Conservation (phyloP, 768 basidiomycete species). For the Hemileccinum rubropunctum region DNA sequence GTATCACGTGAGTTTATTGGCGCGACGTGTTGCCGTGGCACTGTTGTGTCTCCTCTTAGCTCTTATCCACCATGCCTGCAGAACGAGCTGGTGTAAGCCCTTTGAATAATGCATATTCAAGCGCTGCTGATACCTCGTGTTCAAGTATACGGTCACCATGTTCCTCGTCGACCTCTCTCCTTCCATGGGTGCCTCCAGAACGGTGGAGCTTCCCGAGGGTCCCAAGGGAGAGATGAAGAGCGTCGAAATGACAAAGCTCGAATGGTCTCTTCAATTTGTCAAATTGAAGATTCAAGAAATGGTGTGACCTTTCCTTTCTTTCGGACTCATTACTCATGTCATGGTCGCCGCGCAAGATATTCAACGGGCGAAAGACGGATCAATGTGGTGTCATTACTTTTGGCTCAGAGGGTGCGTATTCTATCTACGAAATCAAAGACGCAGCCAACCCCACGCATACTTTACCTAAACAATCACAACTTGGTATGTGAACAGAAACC, state of each 20-base stretch:
- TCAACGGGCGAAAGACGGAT: constrained; percentile 88
- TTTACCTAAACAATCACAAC: not conserved
- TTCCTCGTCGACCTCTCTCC: constrained; percentile 87
- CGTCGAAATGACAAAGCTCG: constrained; percentile 70
- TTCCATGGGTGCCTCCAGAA: constrained; percentile 71
- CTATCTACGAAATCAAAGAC: not conserved
- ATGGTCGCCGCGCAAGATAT: constrained; percentile 55
- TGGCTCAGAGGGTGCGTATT: constrained; percentile 65
- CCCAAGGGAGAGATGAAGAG: constrained; percentile 48
- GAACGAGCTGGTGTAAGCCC: constrained; percentile 73
- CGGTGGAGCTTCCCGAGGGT: constrained; percentile 53
- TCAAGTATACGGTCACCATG: constrained; percentile 81
- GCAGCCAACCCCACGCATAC: not conserved
- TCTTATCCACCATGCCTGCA: constrained; percentile 56
- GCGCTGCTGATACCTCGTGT: constrained; percentile 8
- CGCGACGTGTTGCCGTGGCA: constrained; percentile 23
- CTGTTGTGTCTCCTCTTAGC: constrained; percentile 16
- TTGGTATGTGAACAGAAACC: constrained; percentile 44
- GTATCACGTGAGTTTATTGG: constrained; percentile 33
- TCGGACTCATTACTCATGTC: not conserved
- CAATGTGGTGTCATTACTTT: constrained; percentile 88
- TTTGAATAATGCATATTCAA: not conserved
- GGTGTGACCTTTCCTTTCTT: constrained; percentile 40
- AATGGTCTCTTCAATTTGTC: constrained; percentile 82
- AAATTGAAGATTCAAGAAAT: constrained; percentile 92